phyloP scores from a whole-genome alignment of 257 asterid genomes.

The Primulina eburnea region DNA sequence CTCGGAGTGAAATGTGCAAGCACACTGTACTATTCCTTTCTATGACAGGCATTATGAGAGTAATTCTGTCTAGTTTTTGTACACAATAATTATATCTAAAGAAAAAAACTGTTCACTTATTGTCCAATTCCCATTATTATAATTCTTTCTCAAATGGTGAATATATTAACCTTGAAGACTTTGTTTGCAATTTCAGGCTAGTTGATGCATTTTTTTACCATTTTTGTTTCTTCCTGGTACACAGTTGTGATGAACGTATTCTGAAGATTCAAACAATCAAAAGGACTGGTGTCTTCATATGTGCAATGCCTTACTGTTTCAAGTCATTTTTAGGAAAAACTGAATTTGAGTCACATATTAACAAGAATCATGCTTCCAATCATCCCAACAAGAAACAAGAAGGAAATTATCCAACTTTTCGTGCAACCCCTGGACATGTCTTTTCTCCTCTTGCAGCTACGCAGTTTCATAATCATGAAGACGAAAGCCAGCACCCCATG shows the following conservation, averaged over 20 bases:
- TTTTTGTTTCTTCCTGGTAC: conserved; percentile 18
- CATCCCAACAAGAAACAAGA: conserved; percentile 48
- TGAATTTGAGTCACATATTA: conserved; percentile 74
- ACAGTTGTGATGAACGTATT: conserved; percentile 85
- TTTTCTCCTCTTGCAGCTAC: conserved; percentile 67
- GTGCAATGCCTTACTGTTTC: conserved; percentile 94
- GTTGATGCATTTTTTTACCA: not conserved
- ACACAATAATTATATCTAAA: not conserved
- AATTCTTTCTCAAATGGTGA: too few species aligned
- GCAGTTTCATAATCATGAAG: conserved; percentile 56
- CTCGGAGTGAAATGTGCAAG: too few species aligned
- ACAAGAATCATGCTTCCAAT: conserved; percentile 56
- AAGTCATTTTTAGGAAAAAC: conserved; percentile 82
- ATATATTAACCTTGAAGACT: not conserved
- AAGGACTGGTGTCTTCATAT: conserved; percentile 74
- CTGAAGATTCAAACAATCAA: conserved; percentile 94
- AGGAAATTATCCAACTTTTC: conserved; percentile 74
- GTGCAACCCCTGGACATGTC: conserved; percentile 55
- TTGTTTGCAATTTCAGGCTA: not conserved
- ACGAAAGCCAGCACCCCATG: conserved; percentile 47
- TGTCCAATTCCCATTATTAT: too few species aligned
- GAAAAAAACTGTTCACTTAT: not conserved
- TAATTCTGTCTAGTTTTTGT: too few species aligned
- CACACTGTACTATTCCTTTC: too few species aligned
- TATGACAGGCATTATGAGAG: not conserved